These are phyloP conservation scores for Raffaelea ambrosiae DNA, from an alignment of 2,329 filamentous ascomycete species.

Conservation along the genomic window DNA sequence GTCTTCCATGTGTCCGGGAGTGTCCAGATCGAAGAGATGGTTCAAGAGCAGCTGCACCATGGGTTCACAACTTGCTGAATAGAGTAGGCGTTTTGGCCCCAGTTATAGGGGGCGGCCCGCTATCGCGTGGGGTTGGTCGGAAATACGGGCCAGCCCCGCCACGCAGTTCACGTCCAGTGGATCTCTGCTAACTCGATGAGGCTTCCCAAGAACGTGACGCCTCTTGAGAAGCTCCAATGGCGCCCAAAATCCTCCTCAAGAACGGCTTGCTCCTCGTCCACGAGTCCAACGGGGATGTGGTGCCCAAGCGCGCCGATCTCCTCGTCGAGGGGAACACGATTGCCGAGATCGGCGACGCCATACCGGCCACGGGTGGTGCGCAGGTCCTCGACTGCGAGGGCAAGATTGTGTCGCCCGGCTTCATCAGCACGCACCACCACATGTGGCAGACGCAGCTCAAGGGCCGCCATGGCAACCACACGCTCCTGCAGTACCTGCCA, in stretches of 20 bases:
- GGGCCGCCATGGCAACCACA: slow-evolving; percentile 42
- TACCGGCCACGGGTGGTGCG: not conserved
- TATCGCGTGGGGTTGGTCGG: too few species aligned
- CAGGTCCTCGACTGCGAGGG: slow-evolving; percentile 32
- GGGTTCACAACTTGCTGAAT: too few species aligned
- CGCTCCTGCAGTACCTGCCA: slow-evolving; percentile 36
- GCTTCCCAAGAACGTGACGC: too few species aligned
- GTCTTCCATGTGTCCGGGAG: too few species aligned
- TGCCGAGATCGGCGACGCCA: not conserved
- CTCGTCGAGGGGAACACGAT: not conserved
- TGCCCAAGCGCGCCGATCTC: not conserved
- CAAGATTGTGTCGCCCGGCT: slow-evolving; percentile 46
- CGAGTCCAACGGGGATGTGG: not conserved
- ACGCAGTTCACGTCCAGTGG: too few species aligned
- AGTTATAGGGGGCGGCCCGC: too few species aligned
- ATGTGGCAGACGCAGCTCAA: slow-evolving; percentile 48
- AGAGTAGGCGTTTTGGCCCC: too few species aligned
- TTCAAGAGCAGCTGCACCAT: too few species aligned
- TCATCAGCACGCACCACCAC: slow-evolving; percentile 49
- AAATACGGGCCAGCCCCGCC: too few species aligned
- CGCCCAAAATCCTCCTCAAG: not conserved
- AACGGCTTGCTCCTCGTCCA: not conserved
- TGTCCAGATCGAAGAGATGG: too few species aligned
- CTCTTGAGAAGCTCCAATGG: not conserved
- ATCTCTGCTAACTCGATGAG: too few species aligned